These are phyloP conservation scores for Penicillium flavigenum DNA, from an alignment of 495 filamentous ascomycete species.

Conservation along the genomic window DNA sequence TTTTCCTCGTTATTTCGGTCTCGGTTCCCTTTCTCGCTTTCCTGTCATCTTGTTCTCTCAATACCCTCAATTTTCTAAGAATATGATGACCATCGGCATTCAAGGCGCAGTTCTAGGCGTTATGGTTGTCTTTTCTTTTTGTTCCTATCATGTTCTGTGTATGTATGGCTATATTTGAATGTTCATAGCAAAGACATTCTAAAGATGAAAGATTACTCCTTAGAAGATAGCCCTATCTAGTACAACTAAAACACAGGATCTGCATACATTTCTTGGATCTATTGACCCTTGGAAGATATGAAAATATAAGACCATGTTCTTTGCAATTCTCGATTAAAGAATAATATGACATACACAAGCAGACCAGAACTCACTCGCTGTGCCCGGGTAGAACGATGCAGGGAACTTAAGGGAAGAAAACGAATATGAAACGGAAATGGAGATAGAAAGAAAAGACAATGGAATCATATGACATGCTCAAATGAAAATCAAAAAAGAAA, in stretches of 20 bases:
- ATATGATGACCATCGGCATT: conserved; percentile 21
- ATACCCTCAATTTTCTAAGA: conserved; percentile 5
- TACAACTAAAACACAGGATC: neutral
- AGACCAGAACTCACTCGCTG: conserved; percentile 40
- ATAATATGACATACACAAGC: conserved; percentile 32
- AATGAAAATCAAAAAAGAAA: conserved; percentile 8
- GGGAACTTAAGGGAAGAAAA: conserved; percentile 16
- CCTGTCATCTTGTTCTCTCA: conserved; percentile 10
- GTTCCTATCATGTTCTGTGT: conserved; percentile 1
- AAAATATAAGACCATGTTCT: conserved; percentile 22
- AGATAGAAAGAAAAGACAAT: conserved; percentile 6
- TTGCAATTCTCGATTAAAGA: conserved; percentile 19
- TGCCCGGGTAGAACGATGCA: conserved; percentile 35
- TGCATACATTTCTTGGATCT: neutral
- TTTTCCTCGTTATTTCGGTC: neutral
- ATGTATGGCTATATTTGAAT: neutral
- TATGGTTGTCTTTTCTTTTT: conserved; percentile 3
- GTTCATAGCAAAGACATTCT: too few relatives aligned
- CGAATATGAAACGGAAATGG: conserved; percentile 8
- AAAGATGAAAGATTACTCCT: neutral
- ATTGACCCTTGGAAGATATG: neutral
- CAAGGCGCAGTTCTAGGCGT: conserved; percentile 18
- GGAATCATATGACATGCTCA: conserved; percentile 12
- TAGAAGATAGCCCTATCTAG: too few relatives aligned
- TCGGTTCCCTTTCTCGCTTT: conserved; percentile 8